Evolutionary conservation across 495 filamentous ascomycete species (phyloP).

Genomic region (Aspergillus affinis): DNA sequence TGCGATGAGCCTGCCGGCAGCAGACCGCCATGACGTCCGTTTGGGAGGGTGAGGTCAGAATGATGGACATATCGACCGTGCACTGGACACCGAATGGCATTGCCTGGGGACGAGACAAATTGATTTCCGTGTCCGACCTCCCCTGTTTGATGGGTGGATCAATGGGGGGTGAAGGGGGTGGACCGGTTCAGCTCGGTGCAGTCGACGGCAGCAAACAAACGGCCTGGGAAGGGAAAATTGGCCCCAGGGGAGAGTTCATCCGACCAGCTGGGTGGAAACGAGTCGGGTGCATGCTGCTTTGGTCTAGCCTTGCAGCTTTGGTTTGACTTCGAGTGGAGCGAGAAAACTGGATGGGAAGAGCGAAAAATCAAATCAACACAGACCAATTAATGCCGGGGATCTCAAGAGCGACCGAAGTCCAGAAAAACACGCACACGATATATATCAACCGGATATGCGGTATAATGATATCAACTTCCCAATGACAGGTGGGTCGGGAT

Average conservation of each 20-base stretch:
- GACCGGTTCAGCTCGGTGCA: constrained; percentile 16
- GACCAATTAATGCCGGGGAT: not conserved
- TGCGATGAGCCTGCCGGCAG: not conserved
- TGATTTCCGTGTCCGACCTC: not conserved
- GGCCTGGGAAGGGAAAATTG: not conserved
- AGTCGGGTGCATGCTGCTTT: not conserved
- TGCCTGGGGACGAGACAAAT: not conserved
- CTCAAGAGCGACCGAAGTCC: not conserved
- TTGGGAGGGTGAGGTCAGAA: not conserved
- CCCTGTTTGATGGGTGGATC: not conserved
- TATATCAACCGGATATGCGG: not conserved
- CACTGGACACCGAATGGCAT: not conserved
- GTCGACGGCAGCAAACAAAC: constrained; percentile 7
- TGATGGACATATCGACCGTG: not conserved
- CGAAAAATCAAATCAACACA: not conserved
- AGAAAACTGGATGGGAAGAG: not conserved
- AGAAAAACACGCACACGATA: not conserved
- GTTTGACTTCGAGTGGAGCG: not conserved
- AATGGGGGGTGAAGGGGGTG: not conserved
- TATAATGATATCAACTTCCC: not conserved
- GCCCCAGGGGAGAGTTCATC: not conserved
- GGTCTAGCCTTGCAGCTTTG: not conserved
- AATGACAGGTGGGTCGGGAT: not conserved
- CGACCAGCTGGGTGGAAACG: not conserved
- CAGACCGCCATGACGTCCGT: not conserved